Conservation (phyloP, 2,329 filamentous ascomycete genomes). For the Ophiostoma angusticollis region DNA sequence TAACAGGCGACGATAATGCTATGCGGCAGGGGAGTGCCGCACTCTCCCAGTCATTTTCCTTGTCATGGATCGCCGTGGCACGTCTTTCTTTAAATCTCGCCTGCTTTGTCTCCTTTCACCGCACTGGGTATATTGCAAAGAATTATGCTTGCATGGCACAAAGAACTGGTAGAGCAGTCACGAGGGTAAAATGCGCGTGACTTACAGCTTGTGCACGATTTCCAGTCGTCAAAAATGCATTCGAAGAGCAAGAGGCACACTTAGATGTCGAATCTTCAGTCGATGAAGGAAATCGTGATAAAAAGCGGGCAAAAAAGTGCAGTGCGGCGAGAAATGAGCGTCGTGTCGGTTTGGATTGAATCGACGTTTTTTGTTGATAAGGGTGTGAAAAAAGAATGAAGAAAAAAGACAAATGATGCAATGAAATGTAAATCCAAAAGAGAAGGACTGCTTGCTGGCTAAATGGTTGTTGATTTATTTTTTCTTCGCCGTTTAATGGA, state of each 20-base stretch:
- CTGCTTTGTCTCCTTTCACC: conserved; percentile 1
- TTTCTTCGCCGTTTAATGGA: conserved; percentile 1
- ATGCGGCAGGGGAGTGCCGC: background rate
- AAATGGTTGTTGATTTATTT: conserved; percentile 1
- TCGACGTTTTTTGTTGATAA: conserved; percentile 5
- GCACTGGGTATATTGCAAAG: conserved; percentile 4
- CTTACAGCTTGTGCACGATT: conserved; percentile 2
- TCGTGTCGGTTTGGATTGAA: conserved; percentile 5
- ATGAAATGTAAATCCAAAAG: background rate
- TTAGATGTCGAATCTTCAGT: conserved; percentile 2
- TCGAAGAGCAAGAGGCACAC: conserved; percentile 2
- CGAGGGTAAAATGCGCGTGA: background rate
- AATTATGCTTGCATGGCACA: conserved; percentile 4
- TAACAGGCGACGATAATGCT: conserved; percentile 4
- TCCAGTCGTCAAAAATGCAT: conserved; percentile 2
- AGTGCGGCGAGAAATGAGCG: no score
- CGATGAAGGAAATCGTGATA: conserved; percentile 4
- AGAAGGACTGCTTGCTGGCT: conserved; percentile 5
- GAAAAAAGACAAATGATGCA: no score
- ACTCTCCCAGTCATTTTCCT: conserved; percentile 2
- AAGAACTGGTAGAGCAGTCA: background rate
- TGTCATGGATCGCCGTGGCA: background rate
- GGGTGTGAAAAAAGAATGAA: conserved; percentile 24
- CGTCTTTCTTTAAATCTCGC: background rate
- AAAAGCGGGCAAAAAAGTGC: background rate